Evolutionary conservation across 1,284 basidiomycete species (phyloP).

Genomic region (Pisolithus thermaeus): DNA sequence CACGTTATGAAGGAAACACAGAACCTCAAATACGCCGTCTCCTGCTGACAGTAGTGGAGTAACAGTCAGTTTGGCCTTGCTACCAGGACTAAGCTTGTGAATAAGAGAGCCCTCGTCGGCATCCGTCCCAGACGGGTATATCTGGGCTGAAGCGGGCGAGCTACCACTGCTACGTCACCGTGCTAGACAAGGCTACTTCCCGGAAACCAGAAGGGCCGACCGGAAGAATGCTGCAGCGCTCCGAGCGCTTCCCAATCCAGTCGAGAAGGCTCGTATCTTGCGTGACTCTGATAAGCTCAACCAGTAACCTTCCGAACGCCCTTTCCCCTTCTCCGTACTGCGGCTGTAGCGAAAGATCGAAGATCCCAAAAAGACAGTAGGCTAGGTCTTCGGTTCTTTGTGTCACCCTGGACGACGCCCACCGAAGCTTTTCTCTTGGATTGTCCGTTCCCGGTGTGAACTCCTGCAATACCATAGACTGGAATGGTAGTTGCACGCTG

Average conservation of each 20-base stretch:
- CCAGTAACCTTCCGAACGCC: slow-evolving; percentile 2
- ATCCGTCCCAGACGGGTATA: not conserved
- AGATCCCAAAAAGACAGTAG: slow-evolving; percentile 6
- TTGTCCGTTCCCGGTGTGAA: slow-evolving; percentile 3
- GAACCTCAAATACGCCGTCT: not conserved
- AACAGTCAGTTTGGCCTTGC: not conserved
- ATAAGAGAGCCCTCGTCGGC: not conserved
- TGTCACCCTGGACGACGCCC: slow-evolving; percentile 2
- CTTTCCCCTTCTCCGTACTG: slow-evolving; percentile 7
- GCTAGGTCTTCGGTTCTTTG: slow-evolving; percentile 2
- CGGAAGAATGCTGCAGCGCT: not conserved
- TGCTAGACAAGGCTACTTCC: not conserved
- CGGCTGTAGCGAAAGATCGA: slow-evolving; percentile 4
- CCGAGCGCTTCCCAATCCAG: slow-evolving; percentile 3
- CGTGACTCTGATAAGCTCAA: slow-evolving; percentile 2
- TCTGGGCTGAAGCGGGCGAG: not conserved
- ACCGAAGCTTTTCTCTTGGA: slow-evolving; percentile 1
- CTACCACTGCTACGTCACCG: not conserved
- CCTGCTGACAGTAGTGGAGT: not conserved
- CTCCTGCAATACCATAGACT: not conserved
- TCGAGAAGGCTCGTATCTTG: slow-evolving; percentile 3
- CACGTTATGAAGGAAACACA: slow-evolving; percentile 3
- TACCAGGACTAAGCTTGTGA: not conserved
- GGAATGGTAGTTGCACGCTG: slow-evolving; percentile 2
- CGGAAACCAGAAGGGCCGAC: not conserved